phyloP scores from a whole-genome alignment of 129 eudicot genomes.

The Scalesia atractyloides region DNA sequence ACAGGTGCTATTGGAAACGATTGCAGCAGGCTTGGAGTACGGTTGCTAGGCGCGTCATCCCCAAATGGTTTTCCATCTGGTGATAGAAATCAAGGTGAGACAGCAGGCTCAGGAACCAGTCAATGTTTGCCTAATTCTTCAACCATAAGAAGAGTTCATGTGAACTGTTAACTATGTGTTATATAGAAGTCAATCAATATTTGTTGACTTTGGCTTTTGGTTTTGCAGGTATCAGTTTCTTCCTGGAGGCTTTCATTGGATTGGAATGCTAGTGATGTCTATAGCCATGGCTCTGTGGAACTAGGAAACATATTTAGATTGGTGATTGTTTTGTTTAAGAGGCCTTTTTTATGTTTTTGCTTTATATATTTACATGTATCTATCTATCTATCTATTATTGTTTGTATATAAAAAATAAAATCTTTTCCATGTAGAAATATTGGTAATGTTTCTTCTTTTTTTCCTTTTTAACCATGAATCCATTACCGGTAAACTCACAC shows the following conservation, averaged over 20 bases:
- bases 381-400: neutral
- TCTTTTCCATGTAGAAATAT: neutral
- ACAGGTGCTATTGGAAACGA: conserved; percentile 75
- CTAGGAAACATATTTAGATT: conserved; percentile 23
- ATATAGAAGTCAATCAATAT: neutral
- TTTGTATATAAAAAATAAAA: conserved; percentile 3
- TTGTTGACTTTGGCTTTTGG: conserved; percentile 18
- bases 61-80: conserved; percentile 25
- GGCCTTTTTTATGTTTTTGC: neutral
- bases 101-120: neutral
- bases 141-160: neutral
- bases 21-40: conserved; percentile 62
- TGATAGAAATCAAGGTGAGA: conserved; percentile 50
- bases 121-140: conserved; percentile 18
- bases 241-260: conserved; percentile 52
- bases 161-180: neutral
- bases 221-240: conserved; percentile 43
- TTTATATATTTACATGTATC: neutral
- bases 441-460: too few species aligned
- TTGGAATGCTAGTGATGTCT: conserved; percentile 38
- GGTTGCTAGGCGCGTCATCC: conserved; percentile 28
- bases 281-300: conserved; percentile 33
- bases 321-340: conserved; percentile 8
- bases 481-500: too few species aligned
- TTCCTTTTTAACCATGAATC: too few species aligned